phyloP scores from a whole-genome alignment of 331 rosid genomes.

The Stylosanthes scabra region DNA sequence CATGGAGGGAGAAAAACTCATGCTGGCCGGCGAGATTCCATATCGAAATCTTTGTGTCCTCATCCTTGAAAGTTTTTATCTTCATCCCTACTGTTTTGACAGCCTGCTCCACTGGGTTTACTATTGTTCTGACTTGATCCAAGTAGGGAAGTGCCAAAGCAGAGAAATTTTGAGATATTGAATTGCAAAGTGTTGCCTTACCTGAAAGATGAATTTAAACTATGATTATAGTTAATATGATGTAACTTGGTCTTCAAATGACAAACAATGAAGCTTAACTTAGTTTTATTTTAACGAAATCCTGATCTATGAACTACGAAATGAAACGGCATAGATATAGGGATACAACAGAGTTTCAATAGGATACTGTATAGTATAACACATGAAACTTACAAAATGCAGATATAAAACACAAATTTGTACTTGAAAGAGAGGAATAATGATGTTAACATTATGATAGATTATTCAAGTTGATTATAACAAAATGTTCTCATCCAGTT shows the following conservation, averaged over 20 bases:
- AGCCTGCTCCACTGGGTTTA: slow-evolving; percentile 87
- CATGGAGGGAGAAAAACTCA: slow-evolving; percentile 87
- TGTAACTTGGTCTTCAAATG: slow-evolving; percentile 13
- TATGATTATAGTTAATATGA: slow-evolving; percentile 1
- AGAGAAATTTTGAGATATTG: slow-evolving; percentile 76
- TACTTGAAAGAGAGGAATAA: too few relatives aligned
- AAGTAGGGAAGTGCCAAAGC: slow-evolving; percentile 68
- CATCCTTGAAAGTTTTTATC: slow-evolving; percentile 83
- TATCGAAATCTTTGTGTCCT: slow-evolving; percentile 74
- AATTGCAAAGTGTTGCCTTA: slow-evolving; percentile 81
- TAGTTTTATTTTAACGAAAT: neutral
- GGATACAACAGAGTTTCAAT: too few relatives aligned
- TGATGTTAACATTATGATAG: too few relatives aligned
- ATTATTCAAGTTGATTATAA: too few relatives aligned
- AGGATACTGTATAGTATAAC: too few relatives aligned
- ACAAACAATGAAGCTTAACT: slow-evolving; percentile 6
- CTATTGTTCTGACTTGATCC: slow-evolving; percentile 84
- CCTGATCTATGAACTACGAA: too few relatives aligned
- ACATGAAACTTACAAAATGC: too few relatives aligned
- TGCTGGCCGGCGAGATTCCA: slow-evolving; percentile 99
- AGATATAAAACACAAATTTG: too few relatives aligned
- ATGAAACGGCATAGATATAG: too few relatives aligned
- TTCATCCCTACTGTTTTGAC: slow-evolving; percentile 80
- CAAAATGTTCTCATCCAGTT: too few relatives aligned
- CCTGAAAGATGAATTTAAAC: slow-evolving; percentile 58